Conservation (phyloP, 768 basidiomycete species). For the Hypholoma sublateritium region DNA sequence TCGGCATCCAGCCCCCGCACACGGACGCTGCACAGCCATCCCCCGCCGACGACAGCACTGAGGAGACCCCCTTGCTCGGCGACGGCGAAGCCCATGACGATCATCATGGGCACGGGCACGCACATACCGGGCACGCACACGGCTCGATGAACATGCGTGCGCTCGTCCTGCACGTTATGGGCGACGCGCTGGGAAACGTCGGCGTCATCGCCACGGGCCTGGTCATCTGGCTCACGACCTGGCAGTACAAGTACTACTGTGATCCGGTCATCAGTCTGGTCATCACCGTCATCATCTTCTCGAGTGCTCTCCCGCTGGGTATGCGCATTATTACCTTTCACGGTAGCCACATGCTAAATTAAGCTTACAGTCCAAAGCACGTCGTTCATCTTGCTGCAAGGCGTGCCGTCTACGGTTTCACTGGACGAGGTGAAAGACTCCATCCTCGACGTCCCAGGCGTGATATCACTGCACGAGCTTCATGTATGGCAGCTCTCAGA, state of each 20-base stretch:
- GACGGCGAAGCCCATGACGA: slow-evolving; percentile 13
- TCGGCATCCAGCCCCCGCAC: background rate
- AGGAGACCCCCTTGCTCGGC: slow-evolving; percentile 47
- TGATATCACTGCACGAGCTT: slow-evolving; percentile 85
- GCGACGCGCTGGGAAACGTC: slow-evolving; percentile 96
- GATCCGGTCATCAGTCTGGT: slow-evolving; percentile 93
- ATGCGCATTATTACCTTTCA: slow-evolving; percentile 18
- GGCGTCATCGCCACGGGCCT: slow-evolving; percentile 96
- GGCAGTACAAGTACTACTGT: slow-evolving; percentile 86
- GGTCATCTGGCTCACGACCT: slow-evolving; percentile 87
- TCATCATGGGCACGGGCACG: slow-evolving; percentile 16
- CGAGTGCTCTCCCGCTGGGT: slow-evolving; percentile 91
- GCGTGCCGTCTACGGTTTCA: slow-evolving; percentile 86
- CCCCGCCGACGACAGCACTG: slow-evolving; percentile 23
- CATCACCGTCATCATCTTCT: slow-evolving; percentile 96
- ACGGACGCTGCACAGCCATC: slow-evolving; percentile 5
- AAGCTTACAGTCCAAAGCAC: slow-evolving; percentile 65
- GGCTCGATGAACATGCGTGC: slow-evolving; percentile 98
- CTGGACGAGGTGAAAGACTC: slow-evolving; percentile 85
- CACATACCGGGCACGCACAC: slow-evolving; percentile 30
- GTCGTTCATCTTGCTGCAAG: slow-evolving; percentile 93
- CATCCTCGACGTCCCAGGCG: slow-evolving; percentile 82
- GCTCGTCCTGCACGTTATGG: slow-evolving; percentile 89
- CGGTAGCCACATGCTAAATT: background rate
- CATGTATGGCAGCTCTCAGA: slow-evolving; percentile 99